Evolutionary conservation across 2,329 filamentous ascomycete species (phyloP), one percentile per base, ranked within the genome.

Genomic region (Apiospora saccharicola): DNA sequence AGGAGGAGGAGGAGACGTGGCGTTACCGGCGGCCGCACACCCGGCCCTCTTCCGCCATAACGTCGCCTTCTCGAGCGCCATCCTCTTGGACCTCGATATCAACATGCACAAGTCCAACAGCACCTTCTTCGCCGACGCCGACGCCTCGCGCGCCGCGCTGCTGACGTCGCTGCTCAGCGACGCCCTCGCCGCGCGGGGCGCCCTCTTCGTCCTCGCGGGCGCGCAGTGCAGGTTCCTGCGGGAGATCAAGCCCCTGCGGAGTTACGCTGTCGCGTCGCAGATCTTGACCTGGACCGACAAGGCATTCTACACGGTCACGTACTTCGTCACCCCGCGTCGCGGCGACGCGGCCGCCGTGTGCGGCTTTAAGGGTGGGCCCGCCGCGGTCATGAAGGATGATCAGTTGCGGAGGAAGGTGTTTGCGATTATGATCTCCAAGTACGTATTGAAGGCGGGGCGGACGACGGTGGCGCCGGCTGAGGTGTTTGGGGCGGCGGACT

Each of bases 21-120:
- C 30, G 22, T 34, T 34, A 12, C 12, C 13, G 12, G 12, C 68
- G 30, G 34, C 30, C 12, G 43, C 46, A 16, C 19, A 34, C 46
- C 24, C 43, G 5, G 3, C 68, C 46, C 68, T 70, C 46, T 70
- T 70, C 46, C 30, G 47, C 43, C 68, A 46, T 46, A 12, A 49
- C 16, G 30, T 30, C n/a, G 14, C 22, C 0, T 22, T 26, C 24
- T 70, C 68, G 12, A 47, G 49, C 49, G 68, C 68, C 44, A 37
- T 46, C 49, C 43, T 24, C 24, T 46, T 70, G 30, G 71, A 72
- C 41, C 61, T 68, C 41, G 71, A 72, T 68, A 16, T 70, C 37
- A 70, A 72, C 53, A 37, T 72, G 19, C 71, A 72, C 71, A 72
- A 72, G 41, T 72, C 71, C 71, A 72, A 72, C 71, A 70, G 67